Evolutionary conservation across 805 yeast genomes (phyloP), one percentile per base, ranked within the genome.

Genomic region (Yarrowia sp.): DNA sequence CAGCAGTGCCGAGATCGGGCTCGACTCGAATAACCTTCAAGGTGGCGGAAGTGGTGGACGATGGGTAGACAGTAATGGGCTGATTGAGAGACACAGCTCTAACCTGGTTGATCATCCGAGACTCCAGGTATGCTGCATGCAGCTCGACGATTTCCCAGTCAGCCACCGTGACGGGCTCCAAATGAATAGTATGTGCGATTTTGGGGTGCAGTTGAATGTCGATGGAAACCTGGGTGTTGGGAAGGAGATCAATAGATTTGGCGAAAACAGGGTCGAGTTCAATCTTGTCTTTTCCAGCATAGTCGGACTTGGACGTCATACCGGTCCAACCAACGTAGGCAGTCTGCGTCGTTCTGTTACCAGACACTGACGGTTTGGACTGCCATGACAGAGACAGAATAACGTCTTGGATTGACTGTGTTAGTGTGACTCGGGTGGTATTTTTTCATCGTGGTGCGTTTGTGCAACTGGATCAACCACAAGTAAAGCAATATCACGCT

Each of bases 131-230:
- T 33, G 82, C 85, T 1, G 96, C 93, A 74, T 93, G 89, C 2
- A 88, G 75, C 72, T 92, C 97, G 2, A 92, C 89, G 32, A 90
- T 77, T 69, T 92, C 98, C 98, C 98, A 93, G 72, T 93, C 99
- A 5, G 87, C 81, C 1, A 86, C 74, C 0, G 90, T 81, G 17
- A 83, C 75, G 0, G 98, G 98, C 71, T 90, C 97, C 48, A 93
- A 80, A 70, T 84, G 86, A 2, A 92, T 86, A 3, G 85, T 83
- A 6, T 80, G 77, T 0, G 91, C 84, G 44, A 75, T 80, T n/a
- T 81, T 83, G 1, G 79, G 73, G 42, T 83, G 78, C 13, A 84
- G 77, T 65, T 82, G 80, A 62, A 87, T 72, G 41, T 76, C 78
- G 43, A 88, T 66, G 1, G 76, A 73, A 2, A 84, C 76, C 57